phyloP scores from a whole-genome alignment of 805 yeast genomes.

The Cyberlindnera xylosilytica region DNA sequence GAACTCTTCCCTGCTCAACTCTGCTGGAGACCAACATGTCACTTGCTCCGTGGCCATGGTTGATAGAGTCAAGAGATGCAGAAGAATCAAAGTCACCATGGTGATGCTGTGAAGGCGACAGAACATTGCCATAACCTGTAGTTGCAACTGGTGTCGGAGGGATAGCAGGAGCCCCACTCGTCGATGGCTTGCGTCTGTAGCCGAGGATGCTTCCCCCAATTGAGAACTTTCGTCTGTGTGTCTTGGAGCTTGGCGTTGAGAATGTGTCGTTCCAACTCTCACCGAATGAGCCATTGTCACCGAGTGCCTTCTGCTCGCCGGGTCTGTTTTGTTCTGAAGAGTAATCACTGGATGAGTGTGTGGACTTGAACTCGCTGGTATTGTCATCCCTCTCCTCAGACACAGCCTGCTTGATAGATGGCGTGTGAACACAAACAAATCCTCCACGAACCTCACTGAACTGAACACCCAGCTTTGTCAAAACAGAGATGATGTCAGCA shows the following conservation, averaged over 20 bases:
- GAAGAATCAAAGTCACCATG: constrained; percentile 38
- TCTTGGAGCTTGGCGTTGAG: constrained; percentile 29
- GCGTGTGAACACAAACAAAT: constrained; percentile 72
- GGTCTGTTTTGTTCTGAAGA: constrained; percentile 4
- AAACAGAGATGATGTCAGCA: constrained; percentile 73
- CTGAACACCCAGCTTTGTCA: constrained; percentile 72
- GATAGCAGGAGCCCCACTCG: constrained; percentile 33
- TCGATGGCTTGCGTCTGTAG: constrained; percentile 41
- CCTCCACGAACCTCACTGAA: constrained; percentile 93
- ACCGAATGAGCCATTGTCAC: constrained; percentile 15
- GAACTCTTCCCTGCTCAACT: constrained; percentile 43
- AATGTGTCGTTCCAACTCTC: constrained; percentile 21
- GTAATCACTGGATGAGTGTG: constrained; percentile 13
- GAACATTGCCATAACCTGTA: constrained; percentile 22
- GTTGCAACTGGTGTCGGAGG: constrained; percentile 57
- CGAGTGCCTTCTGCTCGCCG: constrained; percentile 9
- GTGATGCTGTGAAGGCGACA: constrained; percentile 27
- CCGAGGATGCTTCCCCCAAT: constrained; percentile 55
- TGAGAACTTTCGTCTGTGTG: constrained; percentile 62
- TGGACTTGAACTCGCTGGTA: constrained; percentile 14
- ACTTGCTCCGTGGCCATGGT: constrained; percentile 39
- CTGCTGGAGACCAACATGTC: constrained; percentile 59
- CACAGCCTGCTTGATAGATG: constrained; percentile 35
- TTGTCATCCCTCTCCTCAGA: constrained; percentile 6
- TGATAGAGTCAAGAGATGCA: constrained; percentile 61